phyloP scores from a whole-genome alignment of 805 yeast genomes.

The Barnettozyma vustinii region DNA sequence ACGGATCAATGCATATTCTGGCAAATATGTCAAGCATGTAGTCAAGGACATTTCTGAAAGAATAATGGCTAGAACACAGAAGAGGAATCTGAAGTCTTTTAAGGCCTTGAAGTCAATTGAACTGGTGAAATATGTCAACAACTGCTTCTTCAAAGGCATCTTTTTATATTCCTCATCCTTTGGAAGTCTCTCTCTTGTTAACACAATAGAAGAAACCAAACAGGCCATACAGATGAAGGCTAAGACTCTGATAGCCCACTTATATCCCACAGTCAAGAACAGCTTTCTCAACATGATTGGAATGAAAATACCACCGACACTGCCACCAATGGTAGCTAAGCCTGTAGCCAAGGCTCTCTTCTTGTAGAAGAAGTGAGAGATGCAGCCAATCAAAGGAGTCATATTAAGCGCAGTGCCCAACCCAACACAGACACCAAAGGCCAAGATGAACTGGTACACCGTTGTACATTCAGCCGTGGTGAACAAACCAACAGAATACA shows the following conservation, averaged over 20 bases:
- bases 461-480: conserved; percentile 48
- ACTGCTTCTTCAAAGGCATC: conserved; percentile 23
- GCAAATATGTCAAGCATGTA: conserved; percentile 41
- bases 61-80: conserved; percentile 37
- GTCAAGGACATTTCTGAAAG: conserved; percentile 43
- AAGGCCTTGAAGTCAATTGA: conserved; percentile 34
- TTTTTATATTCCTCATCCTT: conserved; percentile 27
- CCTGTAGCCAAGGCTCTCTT: conserved; percentile 56
- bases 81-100: conserved; percentile 39
- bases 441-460: conserved; percentile 55
- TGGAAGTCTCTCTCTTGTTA: conserved; percentile 40
- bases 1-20: conserved; percentile 36
- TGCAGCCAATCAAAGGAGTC: conserved; percentile 56
- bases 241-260: conserved; percentile 55
- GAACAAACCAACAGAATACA: conserved; percentile 48
- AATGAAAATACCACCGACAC: conserved; percentile 53
- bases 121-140: conserved; percentile 14
- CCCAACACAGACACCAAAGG: conserved; percentile 55
- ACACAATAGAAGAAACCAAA: conserved; percentile 28
- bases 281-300: conserved; percentile 49
- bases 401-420: conserved; percentile 54
- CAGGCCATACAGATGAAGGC: conserved; percentile 42
- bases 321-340: conserved; percentile 47
- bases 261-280: conserved; percentile 45
- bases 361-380: conserved; percentile 60